A percentile compares a stretch with the other conserved stretches of the same genome.
Conservation (phyloP, 2,329 filamentous ascomycete species). For the Scedosporium apiospermum region DNA sequence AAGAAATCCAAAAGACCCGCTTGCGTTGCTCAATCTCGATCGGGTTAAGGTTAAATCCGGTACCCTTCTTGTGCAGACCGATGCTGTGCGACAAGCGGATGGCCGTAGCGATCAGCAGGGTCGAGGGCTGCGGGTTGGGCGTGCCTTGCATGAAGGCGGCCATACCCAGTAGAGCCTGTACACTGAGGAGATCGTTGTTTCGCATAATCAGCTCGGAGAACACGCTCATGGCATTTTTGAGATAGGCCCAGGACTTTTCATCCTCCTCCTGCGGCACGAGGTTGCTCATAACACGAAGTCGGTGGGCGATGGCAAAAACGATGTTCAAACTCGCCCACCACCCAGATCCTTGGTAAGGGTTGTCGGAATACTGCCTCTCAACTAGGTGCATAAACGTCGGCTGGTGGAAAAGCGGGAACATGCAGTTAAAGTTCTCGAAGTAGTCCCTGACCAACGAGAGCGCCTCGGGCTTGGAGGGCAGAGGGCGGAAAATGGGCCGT, state of each 20-base stretch:
- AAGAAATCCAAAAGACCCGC: slow-evolving; percentile 57
- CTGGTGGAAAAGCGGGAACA: slow-evolving; percentile 95
- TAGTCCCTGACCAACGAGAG: slow-evolving; percentile 84
- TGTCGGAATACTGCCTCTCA: slow-evolving; percentile 82
- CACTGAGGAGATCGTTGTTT: slow-evolving; percentile 88
- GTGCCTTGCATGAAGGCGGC: slow-evolving; percentile 91
- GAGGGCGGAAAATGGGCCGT: slow-evolving; percentile 69
- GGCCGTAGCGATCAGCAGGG: slow-evolving; percentile 81
- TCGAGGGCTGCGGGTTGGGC: slow-evolving; percentile 90
- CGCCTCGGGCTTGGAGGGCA: slow-evolving; percentile 82
- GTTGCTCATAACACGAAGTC: slow-evolving; percentile 91
- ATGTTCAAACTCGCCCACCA: slow-evolving; percentile 99
- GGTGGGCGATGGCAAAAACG: slow-evolving; percentile 83
- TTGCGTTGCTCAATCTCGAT: slow-evolving; percentile 86
- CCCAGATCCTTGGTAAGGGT: slow-evolving; percentile 89
- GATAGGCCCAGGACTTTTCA: slow-evolving; percentile 85
- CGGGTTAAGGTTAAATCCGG: slow-evolving; percentile 85
- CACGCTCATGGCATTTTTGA: slow-evolving; percentile 94
- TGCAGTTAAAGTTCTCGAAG: slow-evolving; percentile 98
- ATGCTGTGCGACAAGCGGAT: slow-evolving; percentile 89
- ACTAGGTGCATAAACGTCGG: slow-evolving; percentile 98
- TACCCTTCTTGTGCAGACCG: slow-evolving; percentile 86
- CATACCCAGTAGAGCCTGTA: slow-evolving; percentile 90
- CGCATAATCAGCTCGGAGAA: slow-evolving; percentile 90
- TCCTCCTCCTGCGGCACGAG: slow-evolving; percentile 85